Base-by-base conservation (phyloP, 78 protist species). In the Dictyostelium purpureum region DNA sequence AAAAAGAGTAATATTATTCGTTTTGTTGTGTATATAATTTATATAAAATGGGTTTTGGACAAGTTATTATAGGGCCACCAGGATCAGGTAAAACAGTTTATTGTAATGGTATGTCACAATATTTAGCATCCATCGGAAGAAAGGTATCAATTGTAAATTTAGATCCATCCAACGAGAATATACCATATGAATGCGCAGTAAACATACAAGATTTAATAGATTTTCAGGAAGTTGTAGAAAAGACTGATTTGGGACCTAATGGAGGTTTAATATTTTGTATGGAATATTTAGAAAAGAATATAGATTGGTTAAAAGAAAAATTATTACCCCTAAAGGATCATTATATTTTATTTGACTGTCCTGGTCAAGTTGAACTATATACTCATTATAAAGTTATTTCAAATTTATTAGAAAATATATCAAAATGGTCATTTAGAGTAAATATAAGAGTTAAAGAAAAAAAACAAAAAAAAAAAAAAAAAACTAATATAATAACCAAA, bases 361-460 rank as follows among this genome's bases (percentile, higher is more conserved):
- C 99, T 0, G 99, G 99, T 51, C 99, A 99, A 74, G 98, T 99
- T 14, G 99, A 99, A 88, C 85, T 99, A 14, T 99, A 97, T 85
- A 96, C 99, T 12, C 99, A 97, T 92, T 92, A 98, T 83, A 80
- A 88, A 24, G 0, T 94, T 14, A 35, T 99, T 9, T 87, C 95
- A 54, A 61, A 65, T 47, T 57, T 99, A 12, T 54, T 94, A 33
- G 82, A 95, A 31, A 35, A 35, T 52, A 79, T 97, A 35, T 21
- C 74, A 43, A 93, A 82, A 16, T 74, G 95, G 97, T 90, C 95
- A 65, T 96, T 76, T 75, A 71, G 97, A 61, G 95, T 95, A 80
- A 19, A 93, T 78, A 31, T 38, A 19, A 5, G 43, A 43, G 5
- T 10, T 5, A 18, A 3, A 18, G 19, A 65, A 26, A 69, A n/a